Evolutionary conservation across 805 yeast species (phyloP).

Genomic region (Suhomyces sp.): DNA sequence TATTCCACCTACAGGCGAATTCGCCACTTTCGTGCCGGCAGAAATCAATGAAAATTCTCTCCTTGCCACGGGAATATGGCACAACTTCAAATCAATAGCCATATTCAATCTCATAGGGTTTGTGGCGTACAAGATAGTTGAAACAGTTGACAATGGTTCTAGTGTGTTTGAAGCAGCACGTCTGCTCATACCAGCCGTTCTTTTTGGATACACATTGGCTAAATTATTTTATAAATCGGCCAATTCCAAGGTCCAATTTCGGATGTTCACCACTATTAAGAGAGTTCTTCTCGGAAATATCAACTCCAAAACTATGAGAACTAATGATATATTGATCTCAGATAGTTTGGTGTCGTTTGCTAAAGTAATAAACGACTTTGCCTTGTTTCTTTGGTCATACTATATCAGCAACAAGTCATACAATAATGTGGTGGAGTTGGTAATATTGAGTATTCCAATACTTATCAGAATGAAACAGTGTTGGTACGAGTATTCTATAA

Average conservation of each 20-base stretch:
- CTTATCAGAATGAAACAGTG: slow-evolving; percentile 83
- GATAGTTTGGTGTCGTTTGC: slow-evolving; percentile 84
- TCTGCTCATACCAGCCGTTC: slow-evolving; percentile 32
- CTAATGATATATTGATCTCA: slow-evolving; percentile 77
- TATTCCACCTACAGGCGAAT: slow-evolving; percentile 27
- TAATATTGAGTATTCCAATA: slow-evolving; percentile 53
- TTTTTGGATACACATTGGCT: slow-evolving; percentile 8
- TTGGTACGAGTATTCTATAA: slow-evolving; percentile 56
- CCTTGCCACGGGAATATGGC: slow-evolving; percentile 34
- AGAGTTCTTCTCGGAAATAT: slow-evolving; percentile 60
- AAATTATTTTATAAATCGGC: slow-evolving; percentile 33
- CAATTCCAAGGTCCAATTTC: slow-evolving; percentile 34
- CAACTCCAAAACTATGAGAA: slow-evolving; percentile 52
- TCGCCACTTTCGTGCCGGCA: slow-evolving; percentile 28
- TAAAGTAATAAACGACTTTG: slow-evolving; percentile 70
- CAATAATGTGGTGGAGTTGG: slow-evolving; percentile 27
- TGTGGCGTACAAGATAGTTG: slow-evolving; percentile 16
- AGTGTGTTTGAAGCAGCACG: slow-evolving; percentile 3
- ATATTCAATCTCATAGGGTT: slow-evolving; percentile 22
- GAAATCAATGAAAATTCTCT: slow-evolving; percentile 28
- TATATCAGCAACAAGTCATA: slow-evolving; percentile 30
- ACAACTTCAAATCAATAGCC: slow-evolving; percentile 26
- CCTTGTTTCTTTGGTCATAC: slow-evolving; percentile 49
- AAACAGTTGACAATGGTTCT: neutral
- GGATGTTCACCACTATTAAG: slow-evolving; percentile 48